Evolutionary conservation across 306 rosid genomes (phyloP).

Genomic region (Mimosa bimucronata): DNA sequence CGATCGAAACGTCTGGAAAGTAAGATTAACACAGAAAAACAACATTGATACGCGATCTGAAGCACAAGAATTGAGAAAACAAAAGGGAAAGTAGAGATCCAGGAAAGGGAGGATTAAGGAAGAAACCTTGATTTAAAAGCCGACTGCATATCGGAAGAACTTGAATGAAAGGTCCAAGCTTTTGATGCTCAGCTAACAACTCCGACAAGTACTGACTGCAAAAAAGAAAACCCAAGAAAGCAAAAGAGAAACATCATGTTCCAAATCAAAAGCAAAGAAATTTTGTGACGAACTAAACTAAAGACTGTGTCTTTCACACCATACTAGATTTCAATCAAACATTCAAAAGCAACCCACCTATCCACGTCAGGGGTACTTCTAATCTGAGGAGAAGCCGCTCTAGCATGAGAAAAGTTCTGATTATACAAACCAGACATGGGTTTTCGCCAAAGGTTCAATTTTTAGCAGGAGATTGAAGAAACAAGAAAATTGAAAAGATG

Average conservation of each 20-base stretch:
- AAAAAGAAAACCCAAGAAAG: background rate
- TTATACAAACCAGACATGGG: constrained; percentile 94
- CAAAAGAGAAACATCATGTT: background rate
- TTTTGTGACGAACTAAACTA: background rate
- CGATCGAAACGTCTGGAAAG: constrained; percentile 29
- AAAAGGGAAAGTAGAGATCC: constrained; percentile 53
- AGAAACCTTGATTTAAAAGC: constrained; percentile 85
- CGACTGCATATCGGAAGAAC: constrained; percentile 91
- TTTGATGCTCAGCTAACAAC: constrained; percentile 89
- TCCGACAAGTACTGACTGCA: constrained; percentile 89
- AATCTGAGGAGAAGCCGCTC: constrained; percentile 98
- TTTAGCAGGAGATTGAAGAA: constrained; percentile 59
- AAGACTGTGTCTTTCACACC: background rate
- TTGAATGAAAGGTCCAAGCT: constrained; percentile 92
- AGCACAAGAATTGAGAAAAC: background rate
- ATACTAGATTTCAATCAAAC: constrained; percentile 33
- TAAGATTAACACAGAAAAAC: constrained; percentile 19
- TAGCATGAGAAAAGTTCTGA: constrained; percentile 92
- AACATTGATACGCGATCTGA: constrained; percentile 53
- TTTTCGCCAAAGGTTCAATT: background rate
- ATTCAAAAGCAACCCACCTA: constrained; percentile 49
- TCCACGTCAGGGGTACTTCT: constrained; percentile 82
- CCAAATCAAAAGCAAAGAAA: constrained; percentile 50
- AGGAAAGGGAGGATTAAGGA: constrained; percentile 22
- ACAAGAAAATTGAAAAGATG: constrained; percentile 52